phyloP scores from a whole-genome alignment of 768 basidiomycete genomes.

The Holtermanniella nyarrowii region DNA sequence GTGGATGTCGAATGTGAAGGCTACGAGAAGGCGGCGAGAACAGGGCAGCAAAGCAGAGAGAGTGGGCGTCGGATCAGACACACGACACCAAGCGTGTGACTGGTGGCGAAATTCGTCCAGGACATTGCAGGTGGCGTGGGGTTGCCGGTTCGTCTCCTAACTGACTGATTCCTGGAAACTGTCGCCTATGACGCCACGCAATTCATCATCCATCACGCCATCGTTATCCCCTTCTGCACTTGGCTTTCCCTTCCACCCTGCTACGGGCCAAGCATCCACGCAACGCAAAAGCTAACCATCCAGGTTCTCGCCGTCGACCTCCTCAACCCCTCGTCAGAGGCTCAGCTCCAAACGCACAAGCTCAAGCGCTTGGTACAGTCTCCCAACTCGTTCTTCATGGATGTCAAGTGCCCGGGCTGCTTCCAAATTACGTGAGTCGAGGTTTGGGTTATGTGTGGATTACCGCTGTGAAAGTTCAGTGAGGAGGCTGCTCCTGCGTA shows the following conservation, averaged over 20 bases:
- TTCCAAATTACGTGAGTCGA: conserved; percentile 43
- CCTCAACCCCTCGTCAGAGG: conserved; percentile 83
- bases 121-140: too few relatives aligned
- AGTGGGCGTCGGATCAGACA: too few relatives aligned
- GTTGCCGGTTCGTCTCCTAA: too few relatives aligned
- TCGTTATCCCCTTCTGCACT: too few relatives aligned
- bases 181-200: too few relatives aligned
- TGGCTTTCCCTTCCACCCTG: too few relatives aligned
- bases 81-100: neutral
- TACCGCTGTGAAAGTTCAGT: neutral
- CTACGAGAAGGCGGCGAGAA: neutral
- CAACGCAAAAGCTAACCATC: neutral
- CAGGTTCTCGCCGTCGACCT: conserved; percentile 96
- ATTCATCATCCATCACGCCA: too few relatives aligned
- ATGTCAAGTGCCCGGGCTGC: conserved; percentile 86
- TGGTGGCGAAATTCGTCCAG: too few relatives aligned
- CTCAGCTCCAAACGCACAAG: conserved; percentile 87
- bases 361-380: conserved; percentile 98
- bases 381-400: conserved; percentile 99
- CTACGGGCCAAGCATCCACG: too few relatives aligned
- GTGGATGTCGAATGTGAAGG: neutral
- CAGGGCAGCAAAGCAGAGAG: too few relatives aligned
- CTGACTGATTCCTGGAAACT: too few relatives aligned
- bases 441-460: neutral
- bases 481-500: too few relatives aligned